phyloP scores from a whole-genome alignment of 345 rosid species.

The Trapa incisa region DNA sequence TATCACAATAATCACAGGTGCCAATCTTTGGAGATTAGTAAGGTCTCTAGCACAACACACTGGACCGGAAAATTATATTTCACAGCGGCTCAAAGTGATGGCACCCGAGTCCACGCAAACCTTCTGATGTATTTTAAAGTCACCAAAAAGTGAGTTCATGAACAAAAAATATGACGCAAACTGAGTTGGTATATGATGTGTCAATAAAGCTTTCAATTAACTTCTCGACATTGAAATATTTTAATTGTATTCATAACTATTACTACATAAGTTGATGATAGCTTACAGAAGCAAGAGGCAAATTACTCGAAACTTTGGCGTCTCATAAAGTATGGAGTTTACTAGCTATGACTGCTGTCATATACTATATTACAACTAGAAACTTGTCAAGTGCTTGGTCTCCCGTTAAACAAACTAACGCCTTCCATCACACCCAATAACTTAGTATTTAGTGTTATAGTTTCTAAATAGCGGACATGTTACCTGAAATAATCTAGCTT shows the following conservation, averaged over 20 bases:
- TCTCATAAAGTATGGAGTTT: background rate
- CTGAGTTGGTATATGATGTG: background rate
- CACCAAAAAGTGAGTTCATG: background rate
- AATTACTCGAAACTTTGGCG: background rate
- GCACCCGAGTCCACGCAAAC: background rate
- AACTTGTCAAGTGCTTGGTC: background rate
- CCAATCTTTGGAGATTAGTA: background rate
- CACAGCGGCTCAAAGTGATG: background rate
- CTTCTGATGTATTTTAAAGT: background rate
- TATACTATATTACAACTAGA: background rate
- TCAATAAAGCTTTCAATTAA: background rate
- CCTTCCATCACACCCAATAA: background rate
- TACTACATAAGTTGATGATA: background rate
- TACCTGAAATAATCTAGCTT: constrained; percentile 70
- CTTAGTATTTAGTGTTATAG: constrained; percentile 5
- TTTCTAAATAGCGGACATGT: constrained; percentile 4
- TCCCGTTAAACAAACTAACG: background rate
- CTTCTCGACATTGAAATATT: background rate
- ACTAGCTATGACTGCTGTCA: background rate
- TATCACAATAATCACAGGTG: constrained; percentile 20
- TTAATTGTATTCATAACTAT: background rate
- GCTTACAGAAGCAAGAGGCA: background rate
- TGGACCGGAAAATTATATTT: background rate
- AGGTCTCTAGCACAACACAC: background rate
- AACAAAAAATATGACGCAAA: background rate